Base-by-base conservation (phyloP, 2,329 filamentous ascomycete genomes). In the Chaetomium sp. region DNA sequence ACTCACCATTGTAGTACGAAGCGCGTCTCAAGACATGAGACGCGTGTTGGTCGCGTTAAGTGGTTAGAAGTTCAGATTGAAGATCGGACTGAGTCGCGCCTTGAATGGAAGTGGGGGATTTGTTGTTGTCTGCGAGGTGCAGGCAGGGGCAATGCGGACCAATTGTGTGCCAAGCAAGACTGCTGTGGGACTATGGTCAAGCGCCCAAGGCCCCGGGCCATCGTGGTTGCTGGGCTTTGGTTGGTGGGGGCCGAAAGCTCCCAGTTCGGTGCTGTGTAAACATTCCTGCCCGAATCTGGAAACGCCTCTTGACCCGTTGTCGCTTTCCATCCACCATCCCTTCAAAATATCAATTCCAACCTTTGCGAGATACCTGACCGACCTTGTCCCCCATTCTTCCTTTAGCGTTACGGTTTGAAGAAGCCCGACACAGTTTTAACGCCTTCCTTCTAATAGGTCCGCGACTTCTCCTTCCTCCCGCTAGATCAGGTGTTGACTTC, bases 211-310 rank as follows among this genome's bases (percentile, higher is more conserved):
- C 46, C 47, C 50, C 35, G 40, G 19, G 34, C 37, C 27, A 33
- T 53, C 52, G 46, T 35, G 56, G 59, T 61, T 63, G 59, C 61
- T 59, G 50, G 57, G 50, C n/a, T 49, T 27, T 49, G 54, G 54
- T 57, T 57, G 57, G 57, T n/a, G 42, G 9, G 11, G 27, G 46
- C 52, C 52, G 53, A 56, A 56, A 47, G 40, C 45, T 35, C 51
- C 52, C 55, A 53, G 36, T 56, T 51, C 54, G 50, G 44, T 52
- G 46, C 52, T 50, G 44, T 62, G 60, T 61, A 63, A 64, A 62
- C 61, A 64, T 58, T 59, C 56, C 51, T 38, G 52, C 46, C 53
- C 49, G 45, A 53, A 38, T 55, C 44, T 51, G 48, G 55, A 47
- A 42, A 19, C 9, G 12, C 45, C 36, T 48, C 56, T 37, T 53